Percentiles rank a stretch among this genome's conserved stretches.
These are phyloP conservation scores for Pythium oligandrum DNA, from an alignment of 352 stramenopile genomes.

Conservation along the genomic window DNA sequence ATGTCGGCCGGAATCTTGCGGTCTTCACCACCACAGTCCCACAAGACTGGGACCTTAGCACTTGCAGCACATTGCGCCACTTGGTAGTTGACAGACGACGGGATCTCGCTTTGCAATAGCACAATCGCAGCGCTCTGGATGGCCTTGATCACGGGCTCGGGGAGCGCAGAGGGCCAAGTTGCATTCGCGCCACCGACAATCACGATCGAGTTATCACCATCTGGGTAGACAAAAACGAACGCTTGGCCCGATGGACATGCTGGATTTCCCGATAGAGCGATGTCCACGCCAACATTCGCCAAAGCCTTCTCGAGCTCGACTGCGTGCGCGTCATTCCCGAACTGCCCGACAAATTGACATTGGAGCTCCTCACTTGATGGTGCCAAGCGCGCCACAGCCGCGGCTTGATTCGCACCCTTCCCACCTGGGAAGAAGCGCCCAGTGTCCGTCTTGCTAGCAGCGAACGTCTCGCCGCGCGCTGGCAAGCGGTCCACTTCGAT, in stretches of 20 bases:
- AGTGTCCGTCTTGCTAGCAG: slow-evolving; percentile 45
- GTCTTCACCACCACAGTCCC: slow-evolving; percentile 74
- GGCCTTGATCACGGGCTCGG: slow-evolving; percentile 26
- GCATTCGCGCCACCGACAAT: slow-evolving; percentile 76
- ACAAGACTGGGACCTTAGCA: slow-evolving; percentile 59
- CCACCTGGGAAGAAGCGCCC: slow-evolving; percentile 63
- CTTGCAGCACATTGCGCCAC: slow-evolving; percentile 45
- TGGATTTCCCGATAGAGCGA: slow-evolving; percentile 29
- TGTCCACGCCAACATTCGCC: slow-evolving; percentile 27
- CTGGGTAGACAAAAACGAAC: slow-evolving; percentile 78
- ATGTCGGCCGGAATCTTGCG: slow-evolving; percentile 45
- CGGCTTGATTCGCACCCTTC: slow-evolving; percentile 80
- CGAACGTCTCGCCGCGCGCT: slow-evolving; percentile 60
- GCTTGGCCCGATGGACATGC: slow-evolving; percentile 63
- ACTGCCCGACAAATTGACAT: slow-evolving; percentile 60
- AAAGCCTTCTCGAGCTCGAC: slow-evolving; percentile 39
- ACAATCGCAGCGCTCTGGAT: slow-evolving; percentile 57
- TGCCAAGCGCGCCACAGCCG: slow-evolving; percentile 46
- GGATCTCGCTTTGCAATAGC: slow-evolving; percentile 73
- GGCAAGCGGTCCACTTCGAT: slow-evolving; percentile 68
- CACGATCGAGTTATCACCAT: slow-evolving; percentile 83
- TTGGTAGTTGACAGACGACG: slow-evolving; percentile 41
- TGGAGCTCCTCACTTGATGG: slow-evolving; percentile 2
- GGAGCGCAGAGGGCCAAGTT: slow-evolving; percentile 45
- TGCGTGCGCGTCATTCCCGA: slow-evolving; percentile 67